Evolutionary conservation across 2,329 filamentous ascomycete genomes (phyloP), one percentile per base, ranked within the genome.

Genomic region (Diaporthe citrichinensis): DNA sequence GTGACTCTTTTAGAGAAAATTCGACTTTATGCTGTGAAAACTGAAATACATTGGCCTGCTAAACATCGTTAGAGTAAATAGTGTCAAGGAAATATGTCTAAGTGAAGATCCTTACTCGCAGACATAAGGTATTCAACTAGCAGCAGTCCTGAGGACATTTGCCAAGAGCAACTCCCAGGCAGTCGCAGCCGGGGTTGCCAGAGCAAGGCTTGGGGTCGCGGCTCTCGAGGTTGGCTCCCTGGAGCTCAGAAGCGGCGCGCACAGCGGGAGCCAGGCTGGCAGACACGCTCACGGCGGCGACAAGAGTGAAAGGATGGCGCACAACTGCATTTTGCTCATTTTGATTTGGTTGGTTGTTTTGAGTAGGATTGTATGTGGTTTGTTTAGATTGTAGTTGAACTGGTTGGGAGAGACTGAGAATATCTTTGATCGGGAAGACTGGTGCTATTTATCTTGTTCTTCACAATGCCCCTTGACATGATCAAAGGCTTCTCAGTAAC

Each of bases 261-360:
- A 68, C 62, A 23, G 62, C 62, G 44, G 62, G 62, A 25, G 62
- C 62, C 20, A 67, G 44, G 62, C 62, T 67, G 41, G 71, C 53
- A 49, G 57, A 44, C 39, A 72, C 71, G 55, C 53, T 28, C 41
- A 59, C 57, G 10, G 71, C 44, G 23, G 71, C 71, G 9, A 72
- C 25, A 20, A 58, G 39, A 51, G 71, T 49, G 31, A 65, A 1
- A 62, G 20, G n/a, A 73, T 39, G n/a, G 71, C 34, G 25, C 44
- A 61, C 34, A 73, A 62, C 71, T 72, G 71, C 71, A 62, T 72
- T 39, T 51, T 72, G 44, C 17, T 62, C 39, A 25, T 14, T 51
- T 61, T 36, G 1, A 10, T 34, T n/a, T 31, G 9, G 36, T 12
- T 39, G 23, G 5, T 61, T 72, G 17, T 31, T 39, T 44, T 41